Conservation (phyloP, 2,329 filamentous ascomycete genomes). For the Sarocladium strictum region DNA sequence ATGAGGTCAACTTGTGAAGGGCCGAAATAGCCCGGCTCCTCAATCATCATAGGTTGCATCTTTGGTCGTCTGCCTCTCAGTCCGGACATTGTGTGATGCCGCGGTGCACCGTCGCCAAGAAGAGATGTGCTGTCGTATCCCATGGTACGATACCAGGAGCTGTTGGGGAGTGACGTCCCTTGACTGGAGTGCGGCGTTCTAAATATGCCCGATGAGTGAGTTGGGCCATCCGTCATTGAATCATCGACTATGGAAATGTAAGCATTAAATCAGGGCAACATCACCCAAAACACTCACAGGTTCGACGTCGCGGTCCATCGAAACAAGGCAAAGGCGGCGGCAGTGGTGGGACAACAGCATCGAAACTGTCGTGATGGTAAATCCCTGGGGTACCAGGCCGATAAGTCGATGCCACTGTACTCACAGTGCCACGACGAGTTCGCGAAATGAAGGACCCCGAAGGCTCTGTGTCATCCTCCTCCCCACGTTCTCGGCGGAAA, state of each 20-base stretch:
- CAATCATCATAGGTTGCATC: constrained; percentile 3
- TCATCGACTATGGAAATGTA: neutral
- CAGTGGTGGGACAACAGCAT: neutral
- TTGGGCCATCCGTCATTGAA: neutral
- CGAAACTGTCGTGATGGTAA: constrained; percentile 4
- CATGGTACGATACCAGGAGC: constrained; percentile 6
- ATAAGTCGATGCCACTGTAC: constrained; percentile 21
- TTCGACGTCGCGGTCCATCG: neutral
- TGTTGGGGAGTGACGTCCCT: neutral
- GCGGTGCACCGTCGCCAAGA: neutral
- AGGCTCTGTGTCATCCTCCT: constrained; percentile 30
- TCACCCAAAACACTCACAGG: too few species aligned
- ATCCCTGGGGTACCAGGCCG: constrained; percentile 21
- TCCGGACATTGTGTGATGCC: neutral
- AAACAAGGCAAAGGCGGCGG: neutral
- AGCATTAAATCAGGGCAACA: too few species aligned
- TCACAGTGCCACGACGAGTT: constrained; percentile 23
- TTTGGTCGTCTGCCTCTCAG: neutral
- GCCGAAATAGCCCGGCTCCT: constrained; percentile 19
- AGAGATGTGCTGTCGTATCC: neutral
- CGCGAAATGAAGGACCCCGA: constrained; percentile 22
- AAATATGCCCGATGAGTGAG: constrained; percentile 1
- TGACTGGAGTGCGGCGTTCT: constrained; percentile 2
- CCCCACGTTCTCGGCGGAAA: constrained; percentile 25
- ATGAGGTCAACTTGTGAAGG: constrained; percentile 25